Conservation (phyloP, 1,139 yeast genomes). For the Magnusiomyces suaveolens region DNA sequence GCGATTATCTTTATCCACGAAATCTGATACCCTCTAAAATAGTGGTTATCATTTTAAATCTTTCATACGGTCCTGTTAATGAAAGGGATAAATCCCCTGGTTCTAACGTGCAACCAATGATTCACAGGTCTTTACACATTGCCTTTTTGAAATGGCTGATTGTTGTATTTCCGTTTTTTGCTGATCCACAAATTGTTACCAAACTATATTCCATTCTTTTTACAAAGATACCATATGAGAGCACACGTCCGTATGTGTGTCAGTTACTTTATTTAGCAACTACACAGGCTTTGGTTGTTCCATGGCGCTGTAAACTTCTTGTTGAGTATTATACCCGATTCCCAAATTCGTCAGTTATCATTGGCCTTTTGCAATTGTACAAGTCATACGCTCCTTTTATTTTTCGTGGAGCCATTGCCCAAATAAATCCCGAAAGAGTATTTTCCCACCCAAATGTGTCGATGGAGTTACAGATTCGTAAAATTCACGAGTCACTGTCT, state of each 20-base stretch:
- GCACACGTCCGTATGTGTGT: conserved; percentile 37
- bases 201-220: conserved; percentile 35
- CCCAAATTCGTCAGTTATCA: conserved; percentile 30
- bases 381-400: conserved; percentile 26
- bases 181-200: conserved; percentile 23
- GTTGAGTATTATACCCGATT: conserved; percentile 30
- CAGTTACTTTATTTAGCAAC: conserved; percentile 37
- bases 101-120: neutral
- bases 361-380: conserved; percentile 27
- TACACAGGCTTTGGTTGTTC: conserved; percentile 29
- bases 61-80: neutral
- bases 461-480: conserved; percentile 9
- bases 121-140: conserved; percentile 24
- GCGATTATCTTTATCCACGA: conserved; percentile 14
- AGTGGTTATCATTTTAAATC: conserved; percentile 12
- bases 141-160: conserved; percentile 36
- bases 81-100: neutral
- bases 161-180: conserved; percentile 28
- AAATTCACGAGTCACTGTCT: neutral
- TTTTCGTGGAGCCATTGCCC: conserved; percentile 19
- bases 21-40: conserved; percentile 13
- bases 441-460: conserved; percentile 27
- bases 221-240: conserved; percentile 39
- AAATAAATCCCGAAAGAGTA: neutral
- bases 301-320: conserved; percentile 32